Conservation (phyloP, 495 filamentous ascomycete genomes). For the Thermochaetoides thermophila region DNA sequence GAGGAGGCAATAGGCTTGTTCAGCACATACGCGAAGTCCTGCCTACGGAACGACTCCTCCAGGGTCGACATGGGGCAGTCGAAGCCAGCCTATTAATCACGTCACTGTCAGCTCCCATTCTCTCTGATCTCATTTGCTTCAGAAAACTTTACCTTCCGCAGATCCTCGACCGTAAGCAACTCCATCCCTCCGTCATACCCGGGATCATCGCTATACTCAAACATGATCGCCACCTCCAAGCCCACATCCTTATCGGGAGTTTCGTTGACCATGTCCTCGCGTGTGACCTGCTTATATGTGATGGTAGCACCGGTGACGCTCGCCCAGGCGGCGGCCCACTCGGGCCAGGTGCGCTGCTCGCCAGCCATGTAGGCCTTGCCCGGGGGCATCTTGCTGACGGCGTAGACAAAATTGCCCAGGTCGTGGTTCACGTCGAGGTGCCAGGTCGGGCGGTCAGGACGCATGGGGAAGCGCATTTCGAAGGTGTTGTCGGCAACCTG, state of each 20-base stretch:
- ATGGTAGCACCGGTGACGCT: constrained; percentile 10
- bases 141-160: constrained; percentile 20
- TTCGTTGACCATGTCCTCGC: constrained; percentile 21
- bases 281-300: constrained; percentile 20
- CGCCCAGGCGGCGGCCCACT: constrained; percentile 22
- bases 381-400: constrained; percentile 27
- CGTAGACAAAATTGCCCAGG: constrained; percentile 29
- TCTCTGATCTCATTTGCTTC: background rate
- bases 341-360: constrained; percentile 20
- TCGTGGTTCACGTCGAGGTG: constrained; percentile 27
- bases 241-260: constrained; percentile 19
- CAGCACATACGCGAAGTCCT: constrained; percentile 13
- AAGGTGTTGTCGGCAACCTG: constrained; percentile 19
- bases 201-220: constrained; percentile 20
- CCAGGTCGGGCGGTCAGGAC: constrained; percentile 16
- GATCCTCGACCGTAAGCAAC: constrained; percentile 23
- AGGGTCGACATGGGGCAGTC: constrained; percentile 21
- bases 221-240: constrained; percentile 26
- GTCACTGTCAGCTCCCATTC: background rate
- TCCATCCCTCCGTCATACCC: constrained; percentile 28
- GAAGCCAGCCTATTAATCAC: constrained; percentile 13
- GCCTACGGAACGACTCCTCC: constrained; percentile 14
- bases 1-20: too few species aligned
- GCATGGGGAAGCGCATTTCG: constrained; percentile 26
- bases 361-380: constrained; percentile 29